These are phyloP conservation scores for Debaryomyces fabryi DNA, from an alignment of 1,139 yeast genomes.

Conservation along the genomic window DNA sequence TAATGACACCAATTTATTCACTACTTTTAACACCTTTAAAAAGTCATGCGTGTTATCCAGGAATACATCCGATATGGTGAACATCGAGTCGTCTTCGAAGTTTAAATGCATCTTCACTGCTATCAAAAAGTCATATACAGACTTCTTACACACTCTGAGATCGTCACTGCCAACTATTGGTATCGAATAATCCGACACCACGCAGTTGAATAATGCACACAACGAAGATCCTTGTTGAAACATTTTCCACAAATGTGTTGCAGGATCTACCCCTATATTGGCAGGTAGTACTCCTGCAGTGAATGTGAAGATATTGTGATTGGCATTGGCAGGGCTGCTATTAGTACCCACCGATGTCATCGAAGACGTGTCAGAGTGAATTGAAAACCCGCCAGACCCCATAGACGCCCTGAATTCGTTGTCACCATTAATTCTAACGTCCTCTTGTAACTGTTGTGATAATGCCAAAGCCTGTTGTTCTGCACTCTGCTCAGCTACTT, in stretches of 20 bases:
- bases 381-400: slow-evolving; percentile 27
- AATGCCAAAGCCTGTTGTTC: slow-evolving; percentile 73
- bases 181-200: slow-evolving; percentile 44
- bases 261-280: slow-evolving; percentile 81
- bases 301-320: slow-evolving; percentile 54
- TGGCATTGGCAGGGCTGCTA: slow-evolving; percentile 15
- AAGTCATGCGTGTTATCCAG: slow-evolving; percentile 81
- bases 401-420: slow-evolving; percentile 33
- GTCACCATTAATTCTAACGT: slow-evolving; percentile 14
- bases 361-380: slow-evolving; percentile 27
- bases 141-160: slow-evolving; percentile 80
- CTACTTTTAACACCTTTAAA: slow-evolving; percentile 69
- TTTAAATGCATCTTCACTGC: slow-evolving; percentile 82
- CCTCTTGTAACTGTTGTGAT: slow-evolving; percentile 38
- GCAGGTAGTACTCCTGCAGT: slow-evolving; percentile 80
- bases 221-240: slow-evolving; percentile 93
- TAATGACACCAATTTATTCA: slow-evolving; percentile 51
- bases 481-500: slow-evolving; percentile 62
- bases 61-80: slow-evolving; percentile 89
- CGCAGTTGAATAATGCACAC: slow-evolving; percentile 76
- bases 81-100: slow-evolving; percentile 72
- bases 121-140: slow-evolving; percentile 85
- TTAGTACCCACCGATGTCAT: slow-evolving; percentile 13
- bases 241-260: slow-evolving; percentile 84
- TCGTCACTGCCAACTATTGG: slow-evolving; percentile 73